Conservation (phyloP, 2,329 filamentous ascomycete species). For the Paraphaeosphaeria minitans region DNA sequence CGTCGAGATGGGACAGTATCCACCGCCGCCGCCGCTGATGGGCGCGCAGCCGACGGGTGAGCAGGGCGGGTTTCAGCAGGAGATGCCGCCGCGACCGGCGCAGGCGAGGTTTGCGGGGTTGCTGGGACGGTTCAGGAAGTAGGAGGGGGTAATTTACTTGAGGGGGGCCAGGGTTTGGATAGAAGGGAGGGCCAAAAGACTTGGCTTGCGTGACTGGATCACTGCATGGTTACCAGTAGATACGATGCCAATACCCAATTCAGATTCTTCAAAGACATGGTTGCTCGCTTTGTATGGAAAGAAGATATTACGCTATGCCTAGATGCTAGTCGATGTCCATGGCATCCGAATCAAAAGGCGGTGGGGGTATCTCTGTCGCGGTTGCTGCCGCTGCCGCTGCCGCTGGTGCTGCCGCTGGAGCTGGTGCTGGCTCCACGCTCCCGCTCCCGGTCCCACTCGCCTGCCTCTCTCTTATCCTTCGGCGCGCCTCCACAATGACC, state of each 20-base stretch:
- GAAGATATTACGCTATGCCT: background rate
- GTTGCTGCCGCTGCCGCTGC: constrained; percentile 5
- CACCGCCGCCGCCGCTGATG: constrained; percentile 20
- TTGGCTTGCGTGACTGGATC: constrained; percentile 40
- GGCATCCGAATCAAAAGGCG: constrained; percentile 59
- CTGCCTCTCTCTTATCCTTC: constrained; percentile 67
- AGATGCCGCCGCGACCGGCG: constrained; percentile 36
- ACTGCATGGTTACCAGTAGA: constrained; percentile 14
- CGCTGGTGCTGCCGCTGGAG: constrained; percentile 10
- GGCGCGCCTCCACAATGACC: constrained; percentile 80
- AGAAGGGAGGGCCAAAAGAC: background rate
- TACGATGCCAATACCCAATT: constrained; percentile 17
- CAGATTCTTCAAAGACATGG: background rate
- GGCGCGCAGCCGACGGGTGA: constrained; percentile 37
- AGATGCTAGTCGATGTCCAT: constrained; percentile 67
- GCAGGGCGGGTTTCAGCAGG: constrained; percentile 19
- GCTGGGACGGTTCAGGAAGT: constrained; percentile 35
- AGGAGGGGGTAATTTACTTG: background rate
- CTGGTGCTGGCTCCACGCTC: constrained; percentile 32
- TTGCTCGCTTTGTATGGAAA: background rate
- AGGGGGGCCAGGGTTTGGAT: background rate
- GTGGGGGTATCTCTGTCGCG: constrained; percentile 14
- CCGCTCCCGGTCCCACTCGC: constrained; percentile 28
- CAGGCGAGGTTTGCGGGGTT: constrained; percentile 40
- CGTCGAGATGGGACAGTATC: constrained; percentile 39